These are phyloP conservation scores for Botrytis medusae DNA, from an alignment of 2,329 filamentous ascomycete genomes.

Conservation along the genomic window DNA sequence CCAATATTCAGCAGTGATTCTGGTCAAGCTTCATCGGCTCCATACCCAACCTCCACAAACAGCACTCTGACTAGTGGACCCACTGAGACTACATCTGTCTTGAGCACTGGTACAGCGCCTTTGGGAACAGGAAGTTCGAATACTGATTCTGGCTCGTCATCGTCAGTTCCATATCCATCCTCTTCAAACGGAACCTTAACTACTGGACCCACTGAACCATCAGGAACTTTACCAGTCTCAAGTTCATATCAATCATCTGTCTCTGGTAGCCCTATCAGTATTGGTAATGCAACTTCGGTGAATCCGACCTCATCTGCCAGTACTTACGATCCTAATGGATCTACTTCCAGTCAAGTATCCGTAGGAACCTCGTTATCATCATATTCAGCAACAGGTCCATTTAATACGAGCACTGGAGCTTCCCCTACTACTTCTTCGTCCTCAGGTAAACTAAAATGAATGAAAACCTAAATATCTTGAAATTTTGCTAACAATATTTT, in stretches of 20 bases:
- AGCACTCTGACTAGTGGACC: conserved; percentile 11
- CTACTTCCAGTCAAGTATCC: conserved; percentile 17
- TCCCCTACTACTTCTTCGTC: not conserved
- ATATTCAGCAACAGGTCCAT: not conserved
- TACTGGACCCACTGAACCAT: conserved; percentile 23
- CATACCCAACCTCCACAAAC: conserved; percentile 17
- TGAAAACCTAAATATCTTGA: too few relatives aligned
- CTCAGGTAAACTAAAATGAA: conserved; percentile 8
- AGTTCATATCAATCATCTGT: conserved; percentile 10
- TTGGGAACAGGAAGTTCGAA: conserved; percentile 21
- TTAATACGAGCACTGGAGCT: conserved; percentile 13
- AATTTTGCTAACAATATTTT: conserved; percentile 6
- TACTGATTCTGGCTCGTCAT: conserved; percentile 14
- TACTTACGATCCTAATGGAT: not conserved
- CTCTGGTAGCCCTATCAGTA: not conserved
- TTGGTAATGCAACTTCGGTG: not conserved
- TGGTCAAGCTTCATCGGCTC: not conserved
- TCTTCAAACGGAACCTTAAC: conserved; percentile 22
- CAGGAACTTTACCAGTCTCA: conserved; percentile 1
- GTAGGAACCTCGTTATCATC: not conserved
- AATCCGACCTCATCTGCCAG: conserved; percentile 1
- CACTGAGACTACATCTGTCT: conserved; percentile 16
- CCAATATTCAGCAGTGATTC: not conserved
- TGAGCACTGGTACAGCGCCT: not conserved
- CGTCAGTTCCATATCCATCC: conserved; percentile 23